phyloP scores from a whole-genome alignment of 192 early-diverging fungal species.

The Entrophospora sp. region DNA sequence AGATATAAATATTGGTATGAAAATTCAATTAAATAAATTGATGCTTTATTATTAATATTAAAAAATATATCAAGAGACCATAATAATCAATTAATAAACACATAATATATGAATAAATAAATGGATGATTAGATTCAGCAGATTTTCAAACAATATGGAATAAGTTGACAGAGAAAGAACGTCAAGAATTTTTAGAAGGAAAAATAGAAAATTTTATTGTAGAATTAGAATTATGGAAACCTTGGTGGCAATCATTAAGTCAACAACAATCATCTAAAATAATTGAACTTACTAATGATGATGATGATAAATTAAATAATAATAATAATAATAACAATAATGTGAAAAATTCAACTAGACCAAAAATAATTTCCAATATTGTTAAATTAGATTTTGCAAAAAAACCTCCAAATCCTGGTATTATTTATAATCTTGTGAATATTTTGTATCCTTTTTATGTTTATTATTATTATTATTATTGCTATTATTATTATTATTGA shows the following conservation, averaged over 20 bases:
- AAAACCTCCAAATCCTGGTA: conserved; percentile 8
- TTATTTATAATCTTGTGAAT: conserved; percentile 11
- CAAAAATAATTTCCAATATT: neutral
- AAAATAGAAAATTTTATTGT: neutral
- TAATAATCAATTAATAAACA: too few species aligned
- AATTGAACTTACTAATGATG: neutral
- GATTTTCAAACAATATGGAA: conserved; percentile 39
- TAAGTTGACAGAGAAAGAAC: conserved; percentile 37
- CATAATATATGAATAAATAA: too few species aligned
- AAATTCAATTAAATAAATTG: neutral
- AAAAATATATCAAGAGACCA: too few species aligned
- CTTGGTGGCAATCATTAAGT: conserved; percentile 10
- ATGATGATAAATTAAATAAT: neutral
- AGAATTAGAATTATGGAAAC: conserved; percentile 17
- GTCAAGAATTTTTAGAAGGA: conserved; percentile 17
- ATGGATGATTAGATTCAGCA: conserved; percentile 34
- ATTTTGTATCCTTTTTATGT: conserved; percentile 15
- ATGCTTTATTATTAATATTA: conserved; percentile 16
- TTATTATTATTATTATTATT: neutral
- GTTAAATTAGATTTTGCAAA: conserved; percentile 10
- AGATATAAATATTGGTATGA: conserved; percentile 30
- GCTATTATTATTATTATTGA: neutral
- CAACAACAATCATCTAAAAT: neutral
- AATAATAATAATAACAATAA: neutral
- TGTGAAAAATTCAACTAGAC: neutral